Conservation (phyloP, 352 stramenopile species). For the Aphanomyces cochlioides region DNA sequence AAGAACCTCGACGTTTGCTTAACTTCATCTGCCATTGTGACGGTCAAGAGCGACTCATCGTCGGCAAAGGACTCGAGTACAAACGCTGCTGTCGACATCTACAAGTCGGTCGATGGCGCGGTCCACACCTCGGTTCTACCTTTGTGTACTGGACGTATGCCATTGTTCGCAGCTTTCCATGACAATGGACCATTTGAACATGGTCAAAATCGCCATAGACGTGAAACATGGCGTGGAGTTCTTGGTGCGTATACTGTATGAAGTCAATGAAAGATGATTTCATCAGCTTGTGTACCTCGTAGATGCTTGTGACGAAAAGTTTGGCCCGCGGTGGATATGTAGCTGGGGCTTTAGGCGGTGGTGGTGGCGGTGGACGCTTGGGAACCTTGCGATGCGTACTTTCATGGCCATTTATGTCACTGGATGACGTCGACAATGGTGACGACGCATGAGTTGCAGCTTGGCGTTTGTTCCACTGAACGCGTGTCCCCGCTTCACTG, state of each 20-base stretch:
- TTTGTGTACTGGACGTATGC: slow-evolving; percentile 71
- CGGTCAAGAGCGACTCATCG: slow-evolving; percentile 52
- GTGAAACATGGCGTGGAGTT: slow-evolving; percentile 76
- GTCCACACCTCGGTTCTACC: slow-evolving; percentile 29
- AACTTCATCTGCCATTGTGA: slow-evolving; percentile 31
- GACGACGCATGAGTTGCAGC: background rate
- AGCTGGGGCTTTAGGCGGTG: background rate
- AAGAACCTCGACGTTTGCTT: slow-evolving; percentile 17
- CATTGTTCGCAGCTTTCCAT: slow-evolving; percentile 82
- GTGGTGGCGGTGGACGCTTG: slow-evolving; percentile 2
- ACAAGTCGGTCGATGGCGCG: background rate
- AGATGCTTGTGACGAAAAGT: slow-evolving; percentile 29
- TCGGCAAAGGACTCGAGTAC: slow-evolving; percentile 57
- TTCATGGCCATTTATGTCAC: background rate
- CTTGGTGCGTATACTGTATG: slow-evolving; percentile 66
- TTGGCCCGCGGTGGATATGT: slow-evolving; percentile 1
- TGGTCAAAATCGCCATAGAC: slow-evolving; percentile 73
- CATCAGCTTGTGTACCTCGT: slow-evolving; percentile 23
- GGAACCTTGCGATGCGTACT: slow-evolving; percentile 2
- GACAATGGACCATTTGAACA: slow-evolving; percentile 64
- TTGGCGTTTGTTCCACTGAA: slow-evolving; percentile 3
- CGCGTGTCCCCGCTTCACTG: background rate
- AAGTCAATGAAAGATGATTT: slow-evolving; percentile 14
- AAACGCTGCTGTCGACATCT: slow-evolving; percentile 48
- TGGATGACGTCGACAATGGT: background rate